A percentile compares a stretch with the other conserved stretches of the same genome.
Conservation (phyloP, 179 eudicot species). For the Beta lomatogona region DNA sequence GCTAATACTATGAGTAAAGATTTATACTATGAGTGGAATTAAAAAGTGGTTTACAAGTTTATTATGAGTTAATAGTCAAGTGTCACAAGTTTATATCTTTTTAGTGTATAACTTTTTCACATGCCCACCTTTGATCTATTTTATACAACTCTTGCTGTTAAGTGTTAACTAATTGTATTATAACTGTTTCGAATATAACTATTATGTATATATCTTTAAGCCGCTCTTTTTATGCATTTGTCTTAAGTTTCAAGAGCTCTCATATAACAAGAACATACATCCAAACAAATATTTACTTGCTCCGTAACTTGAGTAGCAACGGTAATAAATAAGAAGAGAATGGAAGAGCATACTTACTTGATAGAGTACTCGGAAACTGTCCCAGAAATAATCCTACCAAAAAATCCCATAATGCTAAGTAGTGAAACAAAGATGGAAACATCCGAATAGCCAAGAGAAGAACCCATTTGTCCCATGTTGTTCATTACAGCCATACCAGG, state of each 20-base stretch:
- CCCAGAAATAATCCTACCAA: conserved; percentile 83
- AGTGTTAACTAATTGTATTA: no score
- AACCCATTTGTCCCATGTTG: conserved; percentile 94
- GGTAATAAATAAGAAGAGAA: conserved; percentile 12
- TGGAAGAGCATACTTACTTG: conserved; percentile 56
- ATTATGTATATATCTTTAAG: no score
- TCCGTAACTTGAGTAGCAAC: background rate
- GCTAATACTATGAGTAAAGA: background rate
- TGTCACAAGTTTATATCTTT: background rate
- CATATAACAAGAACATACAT: background rate
- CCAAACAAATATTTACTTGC: background rate
- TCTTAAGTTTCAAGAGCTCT: no score
- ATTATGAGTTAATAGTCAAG: background rate
- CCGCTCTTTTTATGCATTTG: no score
- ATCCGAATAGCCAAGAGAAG: conserved; percentile 76
- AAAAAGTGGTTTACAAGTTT: no score
- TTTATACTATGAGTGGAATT: no score
- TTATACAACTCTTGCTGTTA: no score
- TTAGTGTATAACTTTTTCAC: no score
- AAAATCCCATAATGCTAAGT: conserved; percentile 83
- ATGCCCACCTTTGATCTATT: no score
- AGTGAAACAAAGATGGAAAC: conserved; percentile 87
- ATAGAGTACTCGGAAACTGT: conserved; percentile 76
- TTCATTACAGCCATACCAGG: conserved; percentile 91
- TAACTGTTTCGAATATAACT: no score